These are phyloP conservation scores for Circinella minor DNA, from an alignment of 371 early-diverging fungal species.

Conservation along the genomic window DNA sequence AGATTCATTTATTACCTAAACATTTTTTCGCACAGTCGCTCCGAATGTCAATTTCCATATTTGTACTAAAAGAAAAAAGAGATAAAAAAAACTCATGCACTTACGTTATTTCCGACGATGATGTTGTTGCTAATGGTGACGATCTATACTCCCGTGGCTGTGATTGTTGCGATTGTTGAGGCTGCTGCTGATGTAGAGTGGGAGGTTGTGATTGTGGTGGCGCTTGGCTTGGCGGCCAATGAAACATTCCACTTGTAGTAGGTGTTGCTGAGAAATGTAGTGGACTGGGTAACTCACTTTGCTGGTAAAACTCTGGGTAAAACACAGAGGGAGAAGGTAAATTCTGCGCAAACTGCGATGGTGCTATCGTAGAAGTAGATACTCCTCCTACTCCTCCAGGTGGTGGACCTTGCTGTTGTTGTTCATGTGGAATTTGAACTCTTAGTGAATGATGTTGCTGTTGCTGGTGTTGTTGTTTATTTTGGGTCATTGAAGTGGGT, in stretches of 20 bases:
- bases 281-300: conserved; percentile 64
- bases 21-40: not conserved
- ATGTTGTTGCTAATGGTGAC: not conserved
- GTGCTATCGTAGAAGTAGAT: conserved; percentile 39
- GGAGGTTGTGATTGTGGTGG: not conserved
- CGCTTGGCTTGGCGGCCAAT: conserved; percentile 54
- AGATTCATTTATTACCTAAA: too few species aligned
- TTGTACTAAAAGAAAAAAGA: too few species aligned
- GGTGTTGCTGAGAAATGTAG: conserved; percentile 66
- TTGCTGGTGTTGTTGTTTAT: not conserved
- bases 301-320: conserved; percentile 76
- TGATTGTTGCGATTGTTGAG: not conserved
- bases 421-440: conserved; percentile 6
- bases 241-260: conserved; percentile 53
- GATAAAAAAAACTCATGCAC: not conserved
- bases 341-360: conserved; percentile 72
- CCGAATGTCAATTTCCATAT: not conserved
- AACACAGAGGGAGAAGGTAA: conserved; percentile 78
- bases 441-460: not conserved
- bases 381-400: too few species aligned
- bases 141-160: not conserved
- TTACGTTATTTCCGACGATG: not conserved
- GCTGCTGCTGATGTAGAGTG: not conserved
- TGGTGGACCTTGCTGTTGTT: not conserved
- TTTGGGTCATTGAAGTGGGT: not conserved